A percentile compares a stretch with the other conserved stretches of the same genome.
phyloP scores from a whole-genome alignment of 2,329 filamentous ascomycete species.

The Aspergillus neoniger region DNA sequence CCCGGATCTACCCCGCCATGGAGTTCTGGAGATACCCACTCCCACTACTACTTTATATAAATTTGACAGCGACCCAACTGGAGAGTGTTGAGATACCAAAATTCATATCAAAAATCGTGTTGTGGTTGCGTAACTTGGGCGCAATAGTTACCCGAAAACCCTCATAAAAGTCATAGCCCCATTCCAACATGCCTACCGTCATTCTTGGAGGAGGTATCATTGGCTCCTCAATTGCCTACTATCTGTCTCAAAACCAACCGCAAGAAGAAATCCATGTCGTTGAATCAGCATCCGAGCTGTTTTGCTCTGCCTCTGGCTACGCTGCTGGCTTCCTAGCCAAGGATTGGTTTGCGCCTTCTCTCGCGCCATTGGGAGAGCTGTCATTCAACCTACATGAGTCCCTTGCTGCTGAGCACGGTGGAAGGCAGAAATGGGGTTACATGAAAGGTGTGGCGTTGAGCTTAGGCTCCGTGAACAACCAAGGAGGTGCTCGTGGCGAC shows the following conservation, averaged over 20 bases:
- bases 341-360: slow-evolving; percentile 68
- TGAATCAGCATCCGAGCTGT: slow-evolving; percentile 62
- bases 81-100: not conserved
- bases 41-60: not conserved
- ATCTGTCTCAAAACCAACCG: slow-evolving; percentile 55
- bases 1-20: not conserved
- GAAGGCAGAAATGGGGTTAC: slow-evolving; percentile 61
- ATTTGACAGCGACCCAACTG: not conserved
- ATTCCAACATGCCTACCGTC: slow-evolving; percentile 55
- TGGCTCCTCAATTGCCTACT: slow-evolving; percentile 70
- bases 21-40: not conserved
- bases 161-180: not conserved
- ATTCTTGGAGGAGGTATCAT: slow-evolving; percentile 73
- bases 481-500: slow-evolving; percentile 52
- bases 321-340: slow-evolving; percentile 73
- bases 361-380: slow-evolving; percentile 62
- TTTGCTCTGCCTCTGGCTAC: slow-evolving; percentile 72
- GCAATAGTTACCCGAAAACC: too few species aligned
- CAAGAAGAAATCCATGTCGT: slow-evolving; percentile 56
- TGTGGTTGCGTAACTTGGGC: too few species aligned
- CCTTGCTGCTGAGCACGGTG: slow-evolving; percentile 62
- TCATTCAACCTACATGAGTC: slow-evolving; percentile 69
- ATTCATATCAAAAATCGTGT: not conserved
- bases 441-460: slow-evolving; percentile 61
- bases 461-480: slow-evolving; percentile 45